Evolutionary conservation across 140 eudicot species (phyloP), one percentile per base, ranked within the genome.

Genomic region (Erigeron philadelphicus): DNA sequence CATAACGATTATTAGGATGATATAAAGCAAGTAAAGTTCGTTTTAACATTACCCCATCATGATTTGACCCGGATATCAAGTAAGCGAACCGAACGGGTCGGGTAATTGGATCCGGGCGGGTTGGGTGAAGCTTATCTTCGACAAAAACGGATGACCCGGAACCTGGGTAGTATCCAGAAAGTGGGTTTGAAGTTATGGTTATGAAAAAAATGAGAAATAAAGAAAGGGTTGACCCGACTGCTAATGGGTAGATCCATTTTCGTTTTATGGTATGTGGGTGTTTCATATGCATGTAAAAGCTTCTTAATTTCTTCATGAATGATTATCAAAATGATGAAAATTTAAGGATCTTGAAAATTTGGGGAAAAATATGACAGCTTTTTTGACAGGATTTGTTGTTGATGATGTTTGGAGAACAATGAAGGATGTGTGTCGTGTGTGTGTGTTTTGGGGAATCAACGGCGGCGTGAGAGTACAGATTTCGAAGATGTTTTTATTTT

Each of bases 171-270:
- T 73, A 79, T 3, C 81, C 79, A 61, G 62, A 80, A 43, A 83
- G 70, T 8, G 83, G 89, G 58, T 81, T 62, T n/a, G 90, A 78
- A 53, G 86, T 79, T 73, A 87, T 76, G 86, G 95, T 87, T 58
- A 85, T 18, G 4, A 90, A 49, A 19, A 87, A 83, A 11, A 90
- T 80, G 7, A 90, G 83, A 48, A 88, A 87, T 3, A 86, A 75
- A 3, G 79, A 82, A 49, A 91, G 17, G 40, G 86, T 68, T 45
- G 95, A 88, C 42, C 83, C 90, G 8, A 91, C 68, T 1, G 96
- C 91, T 38, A 91, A 66, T 1, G 96, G 96, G 66, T 88, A 88
- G 94, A 90, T 90, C 97, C 97, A 90, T 82, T 81, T 87, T 18
- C 86, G 71, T 68, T 88, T 84, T 35, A 82, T 75, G 8, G 80